Base-by-base conservation (phyloP, 108 stramenopile species). In the Fragilaria radians region DNA sequence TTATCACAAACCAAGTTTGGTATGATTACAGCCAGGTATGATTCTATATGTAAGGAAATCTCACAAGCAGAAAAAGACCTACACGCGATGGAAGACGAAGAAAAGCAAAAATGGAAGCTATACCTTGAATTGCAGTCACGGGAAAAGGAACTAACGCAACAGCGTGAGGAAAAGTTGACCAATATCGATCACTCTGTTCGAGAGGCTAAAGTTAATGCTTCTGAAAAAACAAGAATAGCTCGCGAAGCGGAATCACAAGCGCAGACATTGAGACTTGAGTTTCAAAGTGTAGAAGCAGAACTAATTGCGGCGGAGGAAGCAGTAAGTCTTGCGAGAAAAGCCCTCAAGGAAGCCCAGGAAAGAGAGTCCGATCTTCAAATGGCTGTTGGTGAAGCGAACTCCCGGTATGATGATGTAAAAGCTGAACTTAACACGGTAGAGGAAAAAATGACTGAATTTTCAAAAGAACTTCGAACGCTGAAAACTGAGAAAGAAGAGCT, bases 1-100 rank as follows among this genome's bases (percentile, higher is more conserved):
- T 65, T 95, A 31, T 91, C 91, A 9, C 89, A 95, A 60, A 91
- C 91, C 22, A 74, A 79, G 3, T 87, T 81, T 45, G 93, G 89
- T 28, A 85, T 91, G 68, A 73, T 91, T 23, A 71, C 70, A 42
- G 86, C 82, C 32, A 80, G 85, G 54, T 76, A 70, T 64, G 78
- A 85, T 5, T 56, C 74, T 3, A 88, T 94, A 81, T 61, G 47
- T 11, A 73, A 71, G 45, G 92, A 94, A 57, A 60, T 93, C 34
- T 49, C 63, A 21, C 80, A 78, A 32, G 84, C 89, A 18, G 69
- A 62, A 24, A 55, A 65, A 5, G 81, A 91, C 54, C 61, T 67
- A 34, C 63, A 84, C 58, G 52, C 61, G 23, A 91, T 93, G 89
- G 71, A 92, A 54, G 63, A 75, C 24, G 83, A 80, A 57, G 77